Percentiles rank a stretch among this genome's conserved stretches.
Conservation (phyloP, 1,139 yeast genomes). For the Candida sojae region DNA sequence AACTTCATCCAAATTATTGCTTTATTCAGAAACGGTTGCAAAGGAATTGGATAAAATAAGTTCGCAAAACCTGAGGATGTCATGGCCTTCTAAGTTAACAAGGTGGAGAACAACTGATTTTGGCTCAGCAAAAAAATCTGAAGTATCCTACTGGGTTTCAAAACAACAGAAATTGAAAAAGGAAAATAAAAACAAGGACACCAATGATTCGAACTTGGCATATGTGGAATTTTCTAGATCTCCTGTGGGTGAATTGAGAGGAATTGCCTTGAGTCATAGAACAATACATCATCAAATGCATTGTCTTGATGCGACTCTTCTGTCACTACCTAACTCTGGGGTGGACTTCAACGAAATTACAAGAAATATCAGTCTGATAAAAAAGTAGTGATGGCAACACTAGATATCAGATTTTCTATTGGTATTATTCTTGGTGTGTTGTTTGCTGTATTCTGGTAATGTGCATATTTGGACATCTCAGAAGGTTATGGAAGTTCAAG, state of each 20-base stretch:
- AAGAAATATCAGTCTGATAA: conserved; percentile 27
- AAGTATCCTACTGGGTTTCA: conserved; percentile 31
- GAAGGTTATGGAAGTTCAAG: conserved; percentile 74
- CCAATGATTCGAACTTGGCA: conserved; percentile 63
- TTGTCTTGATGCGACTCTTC: conserved; percentile 66
- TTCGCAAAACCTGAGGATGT: conserved; percentile 35
- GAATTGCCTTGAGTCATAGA: conserved; percentile 89
- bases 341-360: conserved; percentile 34
- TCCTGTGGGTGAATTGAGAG: conserved; percentile 88
- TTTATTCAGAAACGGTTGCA: conserved; percentile 78
- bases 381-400: conserved; percentile 61
- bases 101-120: conserved; percentile 90
- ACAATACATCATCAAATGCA: conserved; percentile 89
- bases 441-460: conserved; percentile 84
- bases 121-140: conserved; percentile 61
- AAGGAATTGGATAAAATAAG: conserved; percentile 65
- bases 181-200: conserved; percentile 28
- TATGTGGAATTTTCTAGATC: conserved; percentile 91
- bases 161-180: conserved; percentile 20
- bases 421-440: conserved; percentile 84
- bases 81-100: conserved; percentile 48
- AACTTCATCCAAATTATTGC: conserved; percentile 76
- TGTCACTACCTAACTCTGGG: conserved; percentile 59
- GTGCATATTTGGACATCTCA: conserved; percentile 80
- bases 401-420: conserved; percentile 85